Base-by-base conservation (phyloP, 139 green algal genomes). In the Pleodorina starrii region DNA sequence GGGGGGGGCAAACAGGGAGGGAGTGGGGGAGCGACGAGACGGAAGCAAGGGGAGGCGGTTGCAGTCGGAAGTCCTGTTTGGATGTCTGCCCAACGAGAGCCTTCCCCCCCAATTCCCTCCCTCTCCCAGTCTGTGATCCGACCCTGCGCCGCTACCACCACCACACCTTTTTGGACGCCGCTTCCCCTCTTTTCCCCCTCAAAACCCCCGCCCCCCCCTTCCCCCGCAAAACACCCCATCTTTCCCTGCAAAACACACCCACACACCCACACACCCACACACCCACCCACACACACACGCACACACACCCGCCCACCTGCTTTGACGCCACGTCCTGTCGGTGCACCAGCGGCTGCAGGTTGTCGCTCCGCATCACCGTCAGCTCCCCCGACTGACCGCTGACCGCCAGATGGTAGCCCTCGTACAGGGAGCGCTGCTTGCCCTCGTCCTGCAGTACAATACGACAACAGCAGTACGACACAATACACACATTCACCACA, bases 401-500 rank as follows among this genome's bases (percentile, higher is more conserved):
- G 5, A 95, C 73, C 0, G 92, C 92, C 16, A 95, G 84, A 79
- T 94, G 90, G 50, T 91, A 91, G n/a, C 85, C 87, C 19, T n/a
- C 51, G 35, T 66, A 60, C 27, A 68, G 21, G 2, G 36, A n/a
- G 16, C 36, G 32, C 16, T 23, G 68, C 68, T 76, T 76, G 32
- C 68, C 25, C 79, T 86, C 79, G 54, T 86, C 57, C 79, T 86
- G 54, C 54, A 51, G 36, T 57, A 80, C 40, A 36, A 19, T 57
- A 80, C 40, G 43, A 19, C 6, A 80, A 54, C 68, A 46, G 16
- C 36, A 17, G 32, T 76, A 76, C 68, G 68, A 76, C 68, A 76
- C 11, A 12, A n/a, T 12, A 57, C 48, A 57, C 48, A 57, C 48
- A 57, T 12, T 21, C 48, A 57, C 48, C 48, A n/a, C n/a, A n/a